Percentiles rank a stretch among this genome's conserved stretches.
Evolutionary conservation across 1,284 basidiomycete species (phyloP).

Genomic region (Cystobasidium sp.): DNA sequence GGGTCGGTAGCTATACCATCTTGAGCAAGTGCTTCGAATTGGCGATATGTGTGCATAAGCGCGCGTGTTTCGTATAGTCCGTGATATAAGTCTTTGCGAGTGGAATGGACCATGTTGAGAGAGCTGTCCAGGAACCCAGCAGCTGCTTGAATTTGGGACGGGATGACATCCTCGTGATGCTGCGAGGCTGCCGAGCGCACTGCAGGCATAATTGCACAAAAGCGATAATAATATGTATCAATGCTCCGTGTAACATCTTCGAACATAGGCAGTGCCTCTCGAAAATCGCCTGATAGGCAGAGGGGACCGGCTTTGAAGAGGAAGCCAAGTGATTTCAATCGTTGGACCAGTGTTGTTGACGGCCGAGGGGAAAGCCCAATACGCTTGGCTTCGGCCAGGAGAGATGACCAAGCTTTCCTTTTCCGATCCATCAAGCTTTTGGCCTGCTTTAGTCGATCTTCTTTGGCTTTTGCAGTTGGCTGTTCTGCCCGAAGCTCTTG

Average conservation of each 20-base stretch:
- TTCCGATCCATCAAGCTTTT: constrained; percentile 81
- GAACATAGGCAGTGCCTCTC: background rate
- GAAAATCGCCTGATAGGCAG: background rate
- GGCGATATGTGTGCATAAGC: background rate
- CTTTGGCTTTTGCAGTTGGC: constrained; percentile 58
- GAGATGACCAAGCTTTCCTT: constrained; percentile 86
- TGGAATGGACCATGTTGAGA: background rate
- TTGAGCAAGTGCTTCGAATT: background rate
- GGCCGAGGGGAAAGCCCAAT: constrained; percentile 76
- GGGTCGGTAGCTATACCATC: background rate
- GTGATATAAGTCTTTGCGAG: constrained; percentile 32
- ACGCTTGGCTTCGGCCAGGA: constrained; percentile 84
- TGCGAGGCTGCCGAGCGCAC: constrained; percentile 69
- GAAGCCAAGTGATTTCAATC: background rate
- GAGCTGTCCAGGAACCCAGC: constrained; percentile 20
- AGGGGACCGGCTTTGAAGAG: constrained; percentile 12
- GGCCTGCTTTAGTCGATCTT: constrained; percentile 68
- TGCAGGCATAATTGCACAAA: constrained; percentile 70
- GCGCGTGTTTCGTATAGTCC: background rate
- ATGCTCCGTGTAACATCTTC: constrained; percentile 59
- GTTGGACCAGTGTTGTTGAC: constrained; percentile 55
- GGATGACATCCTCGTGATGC: constrained; percentile 81
- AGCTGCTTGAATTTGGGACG: constrained; percentile 81
- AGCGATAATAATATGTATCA: constrained; percentile 69
- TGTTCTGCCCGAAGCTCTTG: constrained; percentile 16